phyloP scores from a whole-genome alignment of 73 alveolate species.

The Durusdinium trenchii region DNA sequence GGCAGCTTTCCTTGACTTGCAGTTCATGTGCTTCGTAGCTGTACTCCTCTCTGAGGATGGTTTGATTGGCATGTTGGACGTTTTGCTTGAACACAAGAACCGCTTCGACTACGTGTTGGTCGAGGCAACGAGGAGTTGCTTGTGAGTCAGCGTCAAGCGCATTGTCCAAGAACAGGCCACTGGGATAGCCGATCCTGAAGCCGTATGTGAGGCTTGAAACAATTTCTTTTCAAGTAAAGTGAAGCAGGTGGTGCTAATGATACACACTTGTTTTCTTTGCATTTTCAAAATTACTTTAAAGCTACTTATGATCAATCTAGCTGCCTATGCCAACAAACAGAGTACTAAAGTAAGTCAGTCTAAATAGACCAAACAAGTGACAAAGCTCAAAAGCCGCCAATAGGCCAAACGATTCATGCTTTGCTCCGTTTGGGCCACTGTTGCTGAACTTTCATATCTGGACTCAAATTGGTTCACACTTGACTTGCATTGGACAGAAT shows the following conservation, averaged over 20 bases:
- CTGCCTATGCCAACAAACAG: no score
- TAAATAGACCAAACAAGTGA: no score
- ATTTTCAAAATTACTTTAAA: neutral
- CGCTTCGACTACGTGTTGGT: conserved; percentile 79
- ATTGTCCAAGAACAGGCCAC: conserved; percentile 68
- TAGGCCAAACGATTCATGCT: no score
- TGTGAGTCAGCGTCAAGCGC: neutral
- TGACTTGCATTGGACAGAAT: no score
- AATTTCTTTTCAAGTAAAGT: no score
- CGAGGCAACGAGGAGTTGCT: conserved; percentile 22
- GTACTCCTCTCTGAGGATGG: conserved; percentile 63
- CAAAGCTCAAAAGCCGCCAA: no score
- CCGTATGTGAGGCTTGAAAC: conserved; percentile 52
- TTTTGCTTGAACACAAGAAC: conserved; percentile 71
- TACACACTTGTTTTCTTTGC: no score
- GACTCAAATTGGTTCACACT: no score
- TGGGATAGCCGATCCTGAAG: conserved; percentile 81
- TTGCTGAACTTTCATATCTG: no score
- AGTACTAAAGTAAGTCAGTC: no score
- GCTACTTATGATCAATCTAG: neutral
- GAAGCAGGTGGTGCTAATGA: no score
- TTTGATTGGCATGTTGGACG: conserved; percentile 72
- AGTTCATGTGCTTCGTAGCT: neutral
- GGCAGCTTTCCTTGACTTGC: neutral
- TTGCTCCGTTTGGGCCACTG: no score